A percentile compares a stretch with the other conserved stretches of the same genome.
phyloP scores from a whole-genome alignment of 1,284 basidiomycete genomes.

The Apiotrichum laibachii region DNA sequence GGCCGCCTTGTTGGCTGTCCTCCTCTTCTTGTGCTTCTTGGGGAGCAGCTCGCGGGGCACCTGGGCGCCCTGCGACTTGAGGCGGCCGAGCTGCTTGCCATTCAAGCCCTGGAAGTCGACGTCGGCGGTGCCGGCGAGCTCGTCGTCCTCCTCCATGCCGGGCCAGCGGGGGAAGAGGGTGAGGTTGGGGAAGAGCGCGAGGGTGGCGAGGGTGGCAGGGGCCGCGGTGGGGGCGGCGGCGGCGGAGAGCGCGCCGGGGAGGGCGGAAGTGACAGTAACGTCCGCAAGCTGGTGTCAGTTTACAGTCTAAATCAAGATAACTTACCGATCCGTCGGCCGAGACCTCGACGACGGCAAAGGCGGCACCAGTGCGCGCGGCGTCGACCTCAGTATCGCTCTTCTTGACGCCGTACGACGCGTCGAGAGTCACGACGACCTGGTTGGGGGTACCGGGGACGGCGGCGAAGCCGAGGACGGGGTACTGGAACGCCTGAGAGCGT shows the following conservation, averaged over 20 bases:
- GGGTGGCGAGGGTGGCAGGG: constrained; percentile 21
- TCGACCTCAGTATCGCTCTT: constrained; percentile 23
- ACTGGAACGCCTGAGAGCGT: constrained; percentile 30
- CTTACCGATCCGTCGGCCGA: constrained; percentile 26
- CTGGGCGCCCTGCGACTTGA: constrained; percentile 46
- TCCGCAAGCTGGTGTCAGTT: constrained; percentile 8
- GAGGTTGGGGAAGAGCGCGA: constrained; percentile 42
- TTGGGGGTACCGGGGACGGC: constrained; percentile 21
- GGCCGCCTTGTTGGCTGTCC: neutral
- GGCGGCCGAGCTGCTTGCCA: constrained; percentile 38
- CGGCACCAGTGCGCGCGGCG: neutral
- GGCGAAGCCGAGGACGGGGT: constrained; percentile 46
- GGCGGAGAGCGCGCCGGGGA: constrained; percentile 5
- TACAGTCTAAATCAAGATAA: constrained; percentile 4
- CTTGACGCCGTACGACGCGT: constrained; percentile 39
- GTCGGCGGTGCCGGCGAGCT: constrained; percentile 21
- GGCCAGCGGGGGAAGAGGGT: constrained; percentile 48
- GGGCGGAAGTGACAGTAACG: neutral
- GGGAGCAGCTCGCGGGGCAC: constrained; percentile 29
- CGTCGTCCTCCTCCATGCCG: constrained; percentile 49
- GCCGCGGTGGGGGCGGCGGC: constrained; percentile 2
- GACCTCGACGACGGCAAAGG: constrained; percentile 18
- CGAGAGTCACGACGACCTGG: constrained; percentile 42
- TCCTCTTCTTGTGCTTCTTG: constrained; percentile 16
- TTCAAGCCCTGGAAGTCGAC: constrained; percentile 30